Conservation (phyloP, 2,329 filamentous ascomycete species). For the Lachnellula willkommii region DNA sequence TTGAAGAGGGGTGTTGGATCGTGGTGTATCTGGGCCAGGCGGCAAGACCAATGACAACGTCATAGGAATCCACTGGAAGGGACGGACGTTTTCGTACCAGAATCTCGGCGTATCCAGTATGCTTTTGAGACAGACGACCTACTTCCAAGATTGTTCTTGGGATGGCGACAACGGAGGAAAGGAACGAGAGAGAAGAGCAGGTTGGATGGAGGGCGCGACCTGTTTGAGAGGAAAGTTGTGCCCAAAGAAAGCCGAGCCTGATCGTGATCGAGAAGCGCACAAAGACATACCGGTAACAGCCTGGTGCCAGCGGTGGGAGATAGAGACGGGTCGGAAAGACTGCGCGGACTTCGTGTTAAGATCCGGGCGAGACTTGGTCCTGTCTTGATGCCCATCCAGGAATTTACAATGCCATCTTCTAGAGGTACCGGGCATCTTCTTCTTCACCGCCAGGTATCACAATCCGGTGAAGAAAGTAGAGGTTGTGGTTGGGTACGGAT, state of each 20-base stretch:
- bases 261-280: not conserved
- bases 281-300: not conserved
- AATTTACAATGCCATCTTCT: no score
- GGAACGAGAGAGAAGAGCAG: no score
- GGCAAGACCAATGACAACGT: no score
- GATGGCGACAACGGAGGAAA: no score
- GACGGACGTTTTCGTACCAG: no score
- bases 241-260: no score
- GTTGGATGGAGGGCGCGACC: no score
- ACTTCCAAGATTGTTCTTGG: no score
- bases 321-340: not conserved
- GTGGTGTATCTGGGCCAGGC: not conserved
- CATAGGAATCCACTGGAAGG: no score
- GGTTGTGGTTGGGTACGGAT: not conserved
- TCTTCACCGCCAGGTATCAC: not conserved
- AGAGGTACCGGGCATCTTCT: not conserved
- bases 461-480: not conserved
- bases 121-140: no score
- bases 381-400: not conserved
- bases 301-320: not conserved
- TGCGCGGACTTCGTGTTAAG: not conserved
- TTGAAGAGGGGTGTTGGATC: constrained; percentile 5
- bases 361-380: not conserved
- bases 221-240: no score
- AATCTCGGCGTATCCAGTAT: no score